Base-by-base conservation (phyloP, 1,284 basidiomycete genomes). In the Anthracocystis panici-leucophaei region DNA sequence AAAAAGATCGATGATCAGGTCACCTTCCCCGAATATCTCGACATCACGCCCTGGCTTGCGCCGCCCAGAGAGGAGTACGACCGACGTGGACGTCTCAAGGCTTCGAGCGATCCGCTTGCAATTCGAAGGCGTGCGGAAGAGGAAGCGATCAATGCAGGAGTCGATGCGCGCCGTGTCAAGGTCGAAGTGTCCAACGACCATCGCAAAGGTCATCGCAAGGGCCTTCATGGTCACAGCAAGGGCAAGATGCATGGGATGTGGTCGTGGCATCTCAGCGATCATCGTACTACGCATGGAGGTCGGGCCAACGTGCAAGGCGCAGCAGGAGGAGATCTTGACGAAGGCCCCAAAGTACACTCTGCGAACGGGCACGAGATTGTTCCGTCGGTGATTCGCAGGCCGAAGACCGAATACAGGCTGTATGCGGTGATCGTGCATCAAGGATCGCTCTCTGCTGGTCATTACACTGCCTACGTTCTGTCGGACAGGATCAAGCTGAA, bases 1-100 rank as follows among this genome's bases (percentile, higher is more conserved):
- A 94, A 92, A 87, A 95, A 94, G 86, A 86, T 88, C 67, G 95
- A 97, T 72, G 92, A 94, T 81, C 92, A 90, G 72, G 90, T 97
- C 25, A 89, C 92, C 44, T 97, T 96, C 86, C 94, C 94, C 0
- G 92, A 94, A 82, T 88, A 88, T 66, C 88, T 97, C 23, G 93
- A 97, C 83, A 84, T 97, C 57, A 89, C 89, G 14, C 94, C 94
- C 3, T 97, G 92, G 86, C 87, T 97, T 9, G 92, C 93, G 2
- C 95, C 95, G 6, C 89, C 88, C 75, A 90, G 89, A 74, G 92
- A 92, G 79, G 91, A 92, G 71, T 91, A 80, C 56, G 79, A 80
- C 33, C 62, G 81, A 44, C 61, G 89, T 79, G 89, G 88, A 12
- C 55, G 80, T 65, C 84, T 84, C 61, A 84, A 84, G 82, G 85